phyloP scores from a whole-genome alignment of 805 yeast species.

The Debaryomyces tyrocola region DNA sequence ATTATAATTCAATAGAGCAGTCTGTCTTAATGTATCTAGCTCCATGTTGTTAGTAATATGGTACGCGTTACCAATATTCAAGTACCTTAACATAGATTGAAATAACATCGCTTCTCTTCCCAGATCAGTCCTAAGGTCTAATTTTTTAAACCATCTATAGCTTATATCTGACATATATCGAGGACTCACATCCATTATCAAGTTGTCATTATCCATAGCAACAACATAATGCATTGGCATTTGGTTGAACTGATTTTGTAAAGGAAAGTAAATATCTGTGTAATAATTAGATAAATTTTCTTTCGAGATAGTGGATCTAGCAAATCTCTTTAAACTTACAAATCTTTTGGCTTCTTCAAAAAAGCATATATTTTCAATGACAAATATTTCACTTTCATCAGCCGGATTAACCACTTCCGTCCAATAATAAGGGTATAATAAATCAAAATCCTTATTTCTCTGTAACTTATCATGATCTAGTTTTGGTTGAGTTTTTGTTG shows the following conservation, averaged over 20 bases:
- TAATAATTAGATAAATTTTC: conserved; percentile 4
- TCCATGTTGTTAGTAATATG: conserved; percentile 12
- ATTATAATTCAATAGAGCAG: conserved; percentile 23
- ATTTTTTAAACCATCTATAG: conserved; percentile 26
- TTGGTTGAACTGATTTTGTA: conserved; percentile 18
- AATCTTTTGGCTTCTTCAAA: conserved; percentile 27
- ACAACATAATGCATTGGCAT: conserved; percentile 34
- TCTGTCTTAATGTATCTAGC: conserved; percentile 15
- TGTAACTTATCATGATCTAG: conserved; percentile 16
- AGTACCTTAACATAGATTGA: conserved; percentile 21
- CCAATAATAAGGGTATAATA: conserved; percentile 38
- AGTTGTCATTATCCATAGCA: conserved; percentile 14
- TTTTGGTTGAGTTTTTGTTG: conserved; percentile 21
- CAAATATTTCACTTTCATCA: conserved; percentile 20
- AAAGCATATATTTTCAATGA: conserved; percentile 29
- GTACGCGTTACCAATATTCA: conserved; percentile 13
- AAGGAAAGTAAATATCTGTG: conserved; percentile 20
- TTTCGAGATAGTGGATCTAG: neutral
- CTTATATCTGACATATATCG: conserved; percentile 31
- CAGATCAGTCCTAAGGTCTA: conserved; percentile 27
- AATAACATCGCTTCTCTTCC: conserved; percentile 25
- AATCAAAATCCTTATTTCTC: conserved; percentile 28
- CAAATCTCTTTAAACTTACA: conserved; percentile 17
- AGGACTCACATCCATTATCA: conserved; percentile 27
- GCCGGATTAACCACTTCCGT: conserved; percentile 34